These are phyloP conservation scores for Prototheca cutis DNA, from an alignment of 163 green algal species.

Conservation along the genomic window DNA sequence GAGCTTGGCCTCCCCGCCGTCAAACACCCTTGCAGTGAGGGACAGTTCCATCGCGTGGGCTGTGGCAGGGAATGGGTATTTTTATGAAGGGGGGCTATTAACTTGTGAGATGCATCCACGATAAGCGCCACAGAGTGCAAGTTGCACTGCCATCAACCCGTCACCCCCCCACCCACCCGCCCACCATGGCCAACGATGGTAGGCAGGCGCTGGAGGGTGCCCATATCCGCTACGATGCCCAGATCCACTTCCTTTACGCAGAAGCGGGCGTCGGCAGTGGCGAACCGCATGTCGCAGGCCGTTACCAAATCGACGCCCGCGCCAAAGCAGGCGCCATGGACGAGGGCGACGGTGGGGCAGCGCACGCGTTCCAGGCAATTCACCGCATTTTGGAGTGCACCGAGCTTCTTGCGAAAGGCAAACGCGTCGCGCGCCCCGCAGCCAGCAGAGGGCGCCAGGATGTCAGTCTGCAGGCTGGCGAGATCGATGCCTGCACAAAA, in stretches of 20 bases:
- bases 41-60: slow-evolving; percentile 51
- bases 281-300: slow-evolving; percentile 74
- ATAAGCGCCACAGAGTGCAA: too few species aligned
- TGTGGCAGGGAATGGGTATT: too few species aligned
- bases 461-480: slow-evolving; percentile 25
- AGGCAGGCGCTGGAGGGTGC: slow-evolving; percentile 80
- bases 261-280: slow-evolving; percentile 57
- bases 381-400: slow-evolving; percentile 48
- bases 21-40: slow-evolving; percentile 59
- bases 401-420: neutral
- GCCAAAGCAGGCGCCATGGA: slow-evolving; percentile 78
- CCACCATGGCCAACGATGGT: slow-evolving; percentile 71
- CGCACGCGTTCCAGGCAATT: slow-evolving; percentile 61
- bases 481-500: slow-evolving; percentile 89
- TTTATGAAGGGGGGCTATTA: too few species aligned
- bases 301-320: slow-evolving; percentile 79
- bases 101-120: too few species aligned
- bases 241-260: slow-evolving; percentile 93
- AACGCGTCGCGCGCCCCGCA: slow-evolving; percentile 33
- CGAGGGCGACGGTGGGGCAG: slow-evolving; percentile 61
- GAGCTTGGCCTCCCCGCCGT: slow-evolving; percentile 42
- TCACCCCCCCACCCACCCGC: neutral
- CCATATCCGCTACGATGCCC: slow-evolving; percentile 82
- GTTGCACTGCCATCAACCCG: slow-evolving; percentile 47
- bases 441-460: slow-evolving; percentile 6